phyloP scores from a whole-genome alignment of 495 filamentous ascomycete species.

The Massariosphaeria phaeospora region DNA sequence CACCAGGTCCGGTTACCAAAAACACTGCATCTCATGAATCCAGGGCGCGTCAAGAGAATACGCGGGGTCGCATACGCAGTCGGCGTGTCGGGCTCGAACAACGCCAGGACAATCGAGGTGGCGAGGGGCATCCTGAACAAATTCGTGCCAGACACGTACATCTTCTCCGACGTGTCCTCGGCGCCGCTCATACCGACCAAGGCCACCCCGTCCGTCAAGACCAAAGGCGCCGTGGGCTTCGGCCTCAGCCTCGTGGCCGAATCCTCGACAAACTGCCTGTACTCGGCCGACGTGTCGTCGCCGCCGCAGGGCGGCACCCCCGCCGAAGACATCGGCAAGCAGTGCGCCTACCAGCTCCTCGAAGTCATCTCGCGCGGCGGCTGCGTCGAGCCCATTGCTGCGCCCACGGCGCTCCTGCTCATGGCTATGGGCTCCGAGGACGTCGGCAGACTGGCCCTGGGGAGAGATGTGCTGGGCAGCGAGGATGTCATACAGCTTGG shows the following conservation, averaged over 20 bases:
- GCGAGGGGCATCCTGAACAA: conserved; percentile 83
- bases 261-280: conserved; percentile 76
- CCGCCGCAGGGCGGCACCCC: conserved; percentile 74
- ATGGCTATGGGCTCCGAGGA: conserved; percentile 94
- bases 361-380: conserved; percentile 78
- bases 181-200: conserved; percentile 68
- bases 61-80: conserved; percentile 89
- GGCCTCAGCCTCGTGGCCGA: conserved; percentile 87
- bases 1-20: conserved; percentile 89
- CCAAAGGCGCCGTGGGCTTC: conserved; percentile 77
- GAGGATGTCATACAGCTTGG: conserved; percentile 74
- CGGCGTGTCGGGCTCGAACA: conserved; percentile 84
- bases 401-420: conserved; percentile 66
- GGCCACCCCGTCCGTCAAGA: conserved; percentile 55
- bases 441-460: conserved; percentile 60
- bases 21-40: conserved; percentile 82
- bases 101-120: conserved; percentile 88
- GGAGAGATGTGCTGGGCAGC: conserved; percentile 71
- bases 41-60: conserved; percentile 80
- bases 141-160: conserved; percentile 79
- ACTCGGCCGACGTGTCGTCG: conserved; percentile 78
- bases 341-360: conserved; percentile 83
- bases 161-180: conserved; percentile 66
- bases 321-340: conserved; percentile 84
- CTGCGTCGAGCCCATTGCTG: conserved; percentile 65